Evolutionary conservation across 345 rosid genomes (phyloP).

Genomic region (Abelmoschus esculentus): DNA sequence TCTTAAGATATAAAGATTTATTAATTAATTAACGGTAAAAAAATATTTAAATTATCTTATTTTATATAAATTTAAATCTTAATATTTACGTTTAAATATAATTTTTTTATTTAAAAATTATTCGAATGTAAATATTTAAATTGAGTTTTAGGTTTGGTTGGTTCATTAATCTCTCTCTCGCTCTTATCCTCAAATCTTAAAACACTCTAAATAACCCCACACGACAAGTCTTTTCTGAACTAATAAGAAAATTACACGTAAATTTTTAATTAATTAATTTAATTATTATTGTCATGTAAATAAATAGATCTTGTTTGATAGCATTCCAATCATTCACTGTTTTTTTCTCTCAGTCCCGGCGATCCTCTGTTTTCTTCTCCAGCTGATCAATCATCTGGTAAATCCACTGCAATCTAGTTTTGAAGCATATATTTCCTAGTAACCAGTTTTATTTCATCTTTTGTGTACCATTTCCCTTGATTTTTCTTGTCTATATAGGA

Average conservation of each 20-base stretch:
- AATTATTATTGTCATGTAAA: background rate
- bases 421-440: background rate
- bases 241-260: background rate
- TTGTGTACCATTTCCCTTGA: background rate
- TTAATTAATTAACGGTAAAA: too few species aligned
- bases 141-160: too few species aligned
- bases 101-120: too few species aligned
- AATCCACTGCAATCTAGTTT: background rate
- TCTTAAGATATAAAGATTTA: too few species aligned
- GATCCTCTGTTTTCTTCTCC: constrained; percentile 15
- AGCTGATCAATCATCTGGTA: constrained; percentile 28
- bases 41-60: too few species aligned
- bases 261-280: too few species aligned
- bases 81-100: too few species aligned
- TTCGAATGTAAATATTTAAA: too few species aligned
- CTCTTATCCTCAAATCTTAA: background rate
- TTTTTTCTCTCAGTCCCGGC: background rate
- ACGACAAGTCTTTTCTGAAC: background rate
- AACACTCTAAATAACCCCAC: background rate
- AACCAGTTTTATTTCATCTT: constrained; percentile 1
- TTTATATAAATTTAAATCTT: too few species aligned
- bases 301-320: background rate
- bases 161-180: background rate
- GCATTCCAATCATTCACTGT: background rate
- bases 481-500: background rate